Evolutionary conservation across 2,329 filamentous ascomycete species (phyloP), one percentile per base, ranked within the genome.

Genomic region (Fonsecaea monophora): DNA sequence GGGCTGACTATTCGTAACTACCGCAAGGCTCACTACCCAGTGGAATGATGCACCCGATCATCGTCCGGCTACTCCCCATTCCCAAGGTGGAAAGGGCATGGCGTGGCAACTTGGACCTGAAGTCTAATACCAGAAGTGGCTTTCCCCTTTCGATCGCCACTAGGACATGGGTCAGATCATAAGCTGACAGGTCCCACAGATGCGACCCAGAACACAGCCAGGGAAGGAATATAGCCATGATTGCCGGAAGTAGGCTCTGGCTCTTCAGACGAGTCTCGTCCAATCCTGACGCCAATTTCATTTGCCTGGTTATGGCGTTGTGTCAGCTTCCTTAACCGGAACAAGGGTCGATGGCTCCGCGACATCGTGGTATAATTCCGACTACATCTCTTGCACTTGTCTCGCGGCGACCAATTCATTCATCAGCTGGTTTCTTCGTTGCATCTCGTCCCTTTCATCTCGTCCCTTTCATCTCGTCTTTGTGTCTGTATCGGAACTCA

Each of bases 101-200:
- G 15, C n/a, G 40, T 45, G 6, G n/a, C n/a, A 4, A 6, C 18
- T 5, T 32, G 3, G 15, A 45, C 4, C 40, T 45, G 40, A 45
- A 7, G 15, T 9, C 40, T 6, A 18, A n/a, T 18, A 15, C n/a
- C n/a, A 18, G 40, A 6, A 18, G 30, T 45, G 40, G 40, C 15
- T 18, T n/a, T 9, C 40, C 40, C 40, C 7, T 45, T 18, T 45
- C 38, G 38, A 18, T 45, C 40, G 40, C 40, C 40, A 45, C 40
- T n/a, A 45, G 6, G 6, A 6, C 6, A 18, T 21, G 15, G 15
- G 18, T 45, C 40, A 45, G 40, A 45, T 45, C 40, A 45, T 45
- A 45, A 45, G 40, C 40, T 45, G 40, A 45, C 40, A 18, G 9
- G 40, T 45, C 40, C 40, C 40, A 45, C 40, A 45, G 40, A 45